Base-by-base conservation (phyloP, 768 basidiomycete genomes). In the Coprinopsis sp. region DNA sequence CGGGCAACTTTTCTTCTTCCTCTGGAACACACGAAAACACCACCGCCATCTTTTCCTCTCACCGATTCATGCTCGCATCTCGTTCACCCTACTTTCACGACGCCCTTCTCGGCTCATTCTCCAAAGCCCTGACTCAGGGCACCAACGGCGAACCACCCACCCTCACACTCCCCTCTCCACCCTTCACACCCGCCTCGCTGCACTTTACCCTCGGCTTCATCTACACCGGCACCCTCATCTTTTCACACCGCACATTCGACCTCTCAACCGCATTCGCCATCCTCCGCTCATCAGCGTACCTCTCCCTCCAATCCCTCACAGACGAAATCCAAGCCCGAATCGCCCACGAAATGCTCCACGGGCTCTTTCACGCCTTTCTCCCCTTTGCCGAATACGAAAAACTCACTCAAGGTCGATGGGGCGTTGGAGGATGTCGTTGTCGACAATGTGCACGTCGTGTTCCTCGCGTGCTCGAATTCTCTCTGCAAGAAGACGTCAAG, bases 191-290 rank as follows among this genome's bases (percentile, higher is more conserved):
- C 0, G 87, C 94, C 1, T 89, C 92, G 0, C 73, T 96, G 4
- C 91, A 95, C 61, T 97, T 97, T 62, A 91, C 91, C 30, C 78
- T 97, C 37, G 92, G 92, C 3, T 97, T 87, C 67, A 81, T 98
- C 37, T 98, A 98, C 59, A 90, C 92, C 4, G 96, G 95, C 33
- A 95, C 92, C 3, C 84, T 98, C 36, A 73, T 85, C 23, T 96
- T 98, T 63, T 92, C 90, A 3, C 88, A 97, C 56, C 76, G 95
- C 12, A 83, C 89, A 1, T 96, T 91, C 65, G 95, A 98, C 68
- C 82, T 98, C 54, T 76, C 83, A 34, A 97, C 93, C 13, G 87
- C 89, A 0, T 91, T 98, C 62, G 79, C 87, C 51, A 91, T 98
- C 57, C 80, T 92, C 62, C 82, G 84, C 30, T 81, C 90, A 1